phyloP scores from a whole-genome alignment of 805 yeast species.

The Priceomyces fermenticarens region DNA sequence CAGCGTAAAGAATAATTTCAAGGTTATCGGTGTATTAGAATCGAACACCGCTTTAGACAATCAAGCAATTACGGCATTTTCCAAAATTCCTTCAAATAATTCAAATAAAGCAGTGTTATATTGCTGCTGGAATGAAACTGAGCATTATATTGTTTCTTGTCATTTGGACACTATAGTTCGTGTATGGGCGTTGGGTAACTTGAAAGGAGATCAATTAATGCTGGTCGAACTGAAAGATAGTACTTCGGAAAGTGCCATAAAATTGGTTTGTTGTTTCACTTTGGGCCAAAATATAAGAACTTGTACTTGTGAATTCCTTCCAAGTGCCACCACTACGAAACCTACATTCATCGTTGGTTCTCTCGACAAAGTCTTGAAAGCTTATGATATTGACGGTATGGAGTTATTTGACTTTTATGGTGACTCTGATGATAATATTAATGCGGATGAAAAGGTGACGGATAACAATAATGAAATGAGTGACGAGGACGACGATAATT shows the following conservation, averaged over 20 bases:
- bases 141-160: slow-evolving; percentile 62
- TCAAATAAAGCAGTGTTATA: slow-evolving; percentile 50
- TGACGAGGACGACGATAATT: slow-evolving; percentile 1
- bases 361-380: slow-evolving; percentile 60
- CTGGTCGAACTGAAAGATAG: slow-evolving; percentile 6
- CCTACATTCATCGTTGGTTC: slow-evolving; percentile 68
- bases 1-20: slow-evolving; percentile 49
- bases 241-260: slow-evolving; percentile 6
- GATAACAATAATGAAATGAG: slow-evolving; percentile 5
- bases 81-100: slow-evolving; percentile 22
- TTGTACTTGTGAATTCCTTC: slow-evolving; percentile 67
- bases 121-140: slow-evolving; percentile 75
- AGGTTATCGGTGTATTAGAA: slow-evolving; percentile 26
- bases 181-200: slow-evolving; percentile 59
- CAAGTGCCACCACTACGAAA: slow-evolving; percentile 20
- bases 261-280: slow-evolving; percentile 33
- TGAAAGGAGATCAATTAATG: slow-evolving; percentile 16
- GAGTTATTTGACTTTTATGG: slow-evolving; percentile 44
- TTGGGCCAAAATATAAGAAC: slow-evolving; percentile 38
- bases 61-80: slow-evolving; percentile 21
- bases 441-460: slow-evolving; percentile 13
- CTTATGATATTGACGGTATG: slow-evolving; percentile 35
- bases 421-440: slow-evolving; percentile 19
- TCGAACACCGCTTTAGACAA: slow-evolving; percentile 24
- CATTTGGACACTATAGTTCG: slow-evolving; percentile 68